Evolutionary conservation across 139 green algal genomes (phyloP).

Genomic region (Ettlia oleoabundans): DNA sequence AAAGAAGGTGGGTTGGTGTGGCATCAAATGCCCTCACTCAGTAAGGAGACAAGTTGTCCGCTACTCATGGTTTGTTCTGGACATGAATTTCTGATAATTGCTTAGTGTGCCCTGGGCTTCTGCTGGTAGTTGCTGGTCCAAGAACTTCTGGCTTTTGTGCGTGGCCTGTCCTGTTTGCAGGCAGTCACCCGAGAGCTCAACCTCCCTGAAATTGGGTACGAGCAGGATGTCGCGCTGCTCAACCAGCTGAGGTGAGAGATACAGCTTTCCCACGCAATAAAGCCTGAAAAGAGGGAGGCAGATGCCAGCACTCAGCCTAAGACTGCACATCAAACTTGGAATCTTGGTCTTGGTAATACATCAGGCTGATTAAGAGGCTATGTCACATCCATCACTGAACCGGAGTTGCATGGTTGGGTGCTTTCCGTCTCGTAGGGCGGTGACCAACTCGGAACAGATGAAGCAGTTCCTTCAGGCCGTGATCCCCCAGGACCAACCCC

Average conservation of each 20-base stretch:
- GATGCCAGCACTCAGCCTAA: no score
- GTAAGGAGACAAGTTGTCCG: background rate
- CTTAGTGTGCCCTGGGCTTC: no score
- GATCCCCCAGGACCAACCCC: constrained; percentile 1
- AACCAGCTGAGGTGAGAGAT: constrained; percentile 1
- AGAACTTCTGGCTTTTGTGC: background rate
- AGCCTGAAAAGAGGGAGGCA: no score
- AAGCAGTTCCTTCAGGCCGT: constrained; percentile 13
- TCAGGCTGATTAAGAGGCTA: background rate
- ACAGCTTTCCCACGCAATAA: background rate
- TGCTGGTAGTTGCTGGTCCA: no score
- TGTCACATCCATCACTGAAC: background rate
- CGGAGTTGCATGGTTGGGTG: background rate
- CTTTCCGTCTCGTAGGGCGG: background rate
- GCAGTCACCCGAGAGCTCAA: constrained; percentile 1
- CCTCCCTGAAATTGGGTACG: background rate
- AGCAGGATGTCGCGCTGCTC: background rate
- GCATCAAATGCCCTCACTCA: background rate
- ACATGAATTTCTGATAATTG: background rate
- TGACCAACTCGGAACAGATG: constrained; percentile 16
- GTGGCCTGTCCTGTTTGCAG: background rate
- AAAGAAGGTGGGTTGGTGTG: background rate
- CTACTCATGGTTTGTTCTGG: background rate
- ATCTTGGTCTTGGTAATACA: background rate
- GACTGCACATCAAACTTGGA: no score